phyloP scores from a whole-genome alignment of 2,329 filamentous ascomycete genomes.

The Ophiostoma perfectum region DNA sequence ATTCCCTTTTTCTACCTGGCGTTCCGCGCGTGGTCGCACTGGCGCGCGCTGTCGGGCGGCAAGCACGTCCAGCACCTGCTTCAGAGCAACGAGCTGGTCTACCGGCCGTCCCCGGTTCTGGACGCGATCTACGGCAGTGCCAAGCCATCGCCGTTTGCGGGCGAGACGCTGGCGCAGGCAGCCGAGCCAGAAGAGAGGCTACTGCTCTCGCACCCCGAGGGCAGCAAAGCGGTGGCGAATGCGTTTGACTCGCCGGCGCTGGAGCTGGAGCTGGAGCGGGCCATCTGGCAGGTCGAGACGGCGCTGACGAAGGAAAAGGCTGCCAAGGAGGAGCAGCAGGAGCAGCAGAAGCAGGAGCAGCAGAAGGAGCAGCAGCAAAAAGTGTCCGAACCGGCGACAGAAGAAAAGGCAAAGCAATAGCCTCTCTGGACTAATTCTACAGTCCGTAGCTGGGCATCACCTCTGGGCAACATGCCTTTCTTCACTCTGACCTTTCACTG shows the following conservation, averaged over 20 bases:
- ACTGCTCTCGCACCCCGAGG: constrained; percentile 34
- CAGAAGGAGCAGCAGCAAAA: not conserved
- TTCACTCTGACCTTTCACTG: too few relatives aligned
- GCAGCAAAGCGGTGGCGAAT: constrained; percentile 36
- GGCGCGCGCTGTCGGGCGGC: constrained; percentile 77
- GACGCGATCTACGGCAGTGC: constrained; percentile 62
- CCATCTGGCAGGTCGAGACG: constrained; percentile 65
- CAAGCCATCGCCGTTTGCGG: constrained; percentile 29
- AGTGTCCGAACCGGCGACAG: not conserved
- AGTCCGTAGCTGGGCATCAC: too few relatives aligned
- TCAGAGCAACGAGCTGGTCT: constrained; percentile 62
- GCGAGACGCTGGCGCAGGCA: constrained; percentile 23
- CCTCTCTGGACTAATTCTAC: not conserved
- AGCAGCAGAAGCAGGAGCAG: constrained; percentile 15
- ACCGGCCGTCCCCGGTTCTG: constrained; percentile 61
- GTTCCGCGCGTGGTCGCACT: constrained; percentile 89
- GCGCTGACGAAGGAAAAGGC: constrained; percentile 38
- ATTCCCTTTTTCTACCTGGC: constrained; percentile 94
- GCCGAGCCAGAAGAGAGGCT: constrained; percentile 40
- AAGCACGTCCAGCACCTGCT: constrained; percentile 79
- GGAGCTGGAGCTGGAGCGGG: constrained; percentile 66
- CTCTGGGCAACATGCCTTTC: too few relatives aligned
- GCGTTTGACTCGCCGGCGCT: constrained; percentile 64
- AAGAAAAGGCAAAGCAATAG: not conserved
- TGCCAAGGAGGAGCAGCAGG: constrained; percentile 19